phyloP scores from a whole-genome alignment of 129 eudicot species.

The Saposhnikovia divaricata region DNA sequence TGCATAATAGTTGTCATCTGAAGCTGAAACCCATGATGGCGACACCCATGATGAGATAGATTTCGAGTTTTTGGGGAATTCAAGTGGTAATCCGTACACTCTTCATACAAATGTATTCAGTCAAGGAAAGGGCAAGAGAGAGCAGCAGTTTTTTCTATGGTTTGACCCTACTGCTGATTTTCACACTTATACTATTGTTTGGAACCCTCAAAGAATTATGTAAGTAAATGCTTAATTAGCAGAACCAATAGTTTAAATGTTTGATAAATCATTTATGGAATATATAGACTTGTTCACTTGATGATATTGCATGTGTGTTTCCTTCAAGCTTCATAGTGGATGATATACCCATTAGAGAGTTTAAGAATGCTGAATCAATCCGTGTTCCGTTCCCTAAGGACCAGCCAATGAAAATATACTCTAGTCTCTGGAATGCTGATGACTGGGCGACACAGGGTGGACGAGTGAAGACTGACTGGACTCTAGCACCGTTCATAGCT shows the following conservation, averaged over 20 bases:
- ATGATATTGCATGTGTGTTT: neutral
- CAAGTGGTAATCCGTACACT: constrained; percentile 53
- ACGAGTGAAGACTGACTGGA: constrained; percentile 59
- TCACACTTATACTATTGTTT: constrained; percentile 43
- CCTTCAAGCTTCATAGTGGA: constrained; percentile 30
- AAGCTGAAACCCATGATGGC: constrained; percentile 16
- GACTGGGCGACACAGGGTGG: constrained; percentile 46
- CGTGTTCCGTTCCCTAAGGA: constrained; percentile 34
- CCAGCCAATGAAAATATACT: constrained; percentile 43
- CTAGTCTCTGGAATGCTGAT: constrained; percentile 65
- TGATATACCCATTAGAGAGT: constrained; percentile 35
- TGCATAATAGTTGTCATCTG: constrained; percentile 43
- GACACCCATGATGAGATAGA: constrained; percentile 56
- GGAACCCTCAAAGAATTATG: constrained; percentile 63
- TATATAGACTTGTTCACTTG: neutral
- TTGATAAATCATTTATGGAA: neutral
- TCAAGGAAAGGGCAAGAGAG: constrained; percentile 49
- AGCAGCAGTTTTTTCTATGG: constrained; percentile 62
- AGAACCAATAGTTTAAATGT: neutral
- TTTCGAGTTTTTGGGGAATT: constrained; percentile 55
- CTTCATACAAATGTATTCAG: constrained; percentile 58
- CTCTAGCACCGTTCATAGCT: constrained; percentile 58
- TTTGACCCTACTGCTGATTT: constrained; percentile 65
- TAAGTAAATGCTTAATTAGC: constrained; percentile 16
- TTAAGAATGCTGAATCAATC: constrained; percentile 29